Percentiles rank a stretch among this genome's conserved stretches.
phyloP scores from a whole-genome alignment of 148 eudicot species.

The Persicaria maculosa region DNA sequence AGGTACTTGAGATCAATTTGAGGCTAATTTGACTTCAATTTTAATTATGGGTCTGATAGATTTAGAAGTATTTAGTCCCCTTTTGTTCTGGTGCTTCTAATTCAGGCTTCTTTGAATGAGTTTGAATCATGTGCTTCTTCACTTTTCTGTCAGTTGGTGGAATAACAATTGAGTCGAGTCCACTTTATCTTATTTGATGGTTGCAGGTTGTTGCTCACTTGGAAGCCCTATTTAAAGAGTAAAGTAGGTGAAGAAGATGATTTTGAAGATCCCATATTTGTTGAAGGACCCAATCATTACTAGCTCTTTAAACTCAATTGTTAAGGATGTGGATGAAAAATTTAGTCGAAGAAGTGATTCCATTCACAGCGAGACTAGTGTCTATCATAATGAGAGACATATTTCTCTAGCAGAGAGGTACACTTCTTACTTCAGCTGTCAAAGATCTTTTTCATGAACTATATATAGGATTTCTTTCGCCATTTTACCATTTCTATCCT shows the following conservation, averaged over 20 bases:
- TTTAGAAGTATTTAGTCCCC: no score
- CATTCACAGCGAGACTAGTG: no score
- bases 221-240: constrained; percentile 17
- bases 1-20: no score
- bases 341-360: constrained; percentile 20
- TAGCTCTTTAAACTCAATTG: constrained; percentile 22
- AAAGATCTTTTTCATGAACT: not conserved
- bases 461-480: not conserved
- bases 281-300: constrained; percentile 20
- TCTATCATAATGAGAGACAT: not conserved
- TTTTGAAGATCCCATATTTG: constrained; percentile 29
- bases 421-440: not conserved
- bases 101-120: no score
- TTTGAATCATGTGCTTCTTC: no score
- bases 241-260: constrained; percentile 33
- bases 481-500: not conserved
- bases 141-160: no score
- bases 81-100: no score
- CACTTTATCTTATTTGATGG: no score
- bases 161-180: no score
- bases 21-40: no score
- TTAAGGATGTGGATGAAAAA: constrained; percentile 36
- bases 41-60: no score
- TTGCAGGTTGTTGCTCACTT: no score
- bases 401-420: not conserved